Evolutionary conservation across 2,329 filamentous ascomycete genomes (phyloP).

Genomic region (Lithohypha guttulata): DNA sequence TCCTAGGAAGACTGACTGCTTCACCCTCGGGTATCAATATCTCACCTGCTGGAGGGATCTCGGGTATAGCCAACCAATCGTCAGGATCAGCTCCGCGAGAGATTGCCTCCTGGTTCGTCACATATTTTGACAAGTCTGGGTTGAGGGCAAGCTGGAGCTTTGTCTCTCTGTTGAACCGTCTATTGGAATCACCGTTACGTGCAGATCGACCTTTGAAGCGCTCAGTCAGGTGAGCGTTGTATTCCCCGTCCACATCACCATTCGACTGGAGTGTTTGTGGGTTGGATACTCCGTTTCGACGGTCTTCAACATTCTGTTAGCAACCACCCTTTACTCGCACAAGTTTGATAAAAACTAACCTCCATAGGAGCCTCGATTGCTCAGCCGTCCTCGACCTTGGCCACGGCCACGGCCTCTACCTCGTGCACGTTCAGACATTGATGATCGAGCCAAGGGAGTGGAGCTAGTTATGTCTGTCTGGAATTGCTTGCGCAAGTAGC

Average conservation of each 20-base stretch:
- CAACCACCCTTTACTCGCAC: too few relatives aligned
- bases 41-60: slow-evolving; percentile 32
- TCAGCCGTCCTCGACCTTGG: slow-evolving; percentile 8
- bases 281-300: too few relatives aligned
- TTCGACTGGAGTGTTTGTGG: too few relatives aligned
- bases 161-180: background rate
- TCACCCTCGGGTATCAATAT: slow-evolving; percentile 25
- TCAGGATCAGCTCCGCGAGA: slow-evolving; percentile 23
- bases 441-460: too few relatives aligned
- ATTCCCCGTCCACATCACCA: slow-evolving; percentile 10
- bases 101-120: slow-evolving; percentile 24
- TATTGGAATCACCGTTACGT: background rate
- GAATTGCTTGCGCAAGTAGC: too few relatives aligned
- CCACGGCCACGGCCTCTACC: slow-evolving; percentile 8
- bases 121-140: slow-evolving; percentile 18
- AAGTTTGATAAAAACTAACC: too few relatives aligned
- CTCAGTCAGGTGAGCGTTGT: slow-evolving; percentile 19
- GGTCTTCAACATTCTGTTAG: too few relatives aligned
- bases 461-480: too few relatives aligned
- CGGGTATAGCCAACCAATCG: slow-evolving; percentile 30
- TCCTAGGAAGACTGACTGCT: slow-evolving; percentile 36
- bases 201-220: slow-evolving; percentile 11
- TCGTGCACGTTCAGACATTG: background rate
- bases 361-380: too few relatives aligned
- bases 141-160: slow-evolving; percentile 10